Conservation (phyloP, 306 rosid species). For the Vachellia pachyceras region DNA sequence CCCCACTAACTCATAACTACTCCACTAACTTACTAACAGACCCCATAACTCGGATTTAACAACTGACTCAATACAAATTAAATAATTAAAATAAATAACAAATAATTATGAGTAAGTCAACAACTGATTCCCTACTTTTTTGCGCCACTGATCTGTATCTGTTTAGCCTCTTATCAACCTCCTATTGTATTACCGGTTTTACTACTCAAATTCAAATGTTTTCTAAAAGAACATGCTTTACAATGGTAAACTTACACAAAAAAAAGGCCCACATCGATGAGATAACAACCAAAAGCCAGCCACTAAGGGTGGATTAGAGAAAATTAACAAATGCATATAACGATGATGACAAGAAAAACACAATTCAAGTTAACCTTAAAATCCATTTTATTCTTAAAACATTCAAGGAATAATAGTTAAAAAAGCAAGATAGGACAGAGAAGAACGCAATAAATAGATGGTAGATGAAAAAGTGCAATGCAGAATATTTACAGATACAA, state of each 20-base stretch:
- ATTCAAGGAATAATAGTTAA: not conserved
- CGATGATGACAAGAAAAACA: constrained; percentile 1
- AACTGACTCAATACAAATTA: too few relatives aligned
- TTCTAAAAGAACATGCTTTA: not conserved
- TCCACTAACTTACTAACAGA: too few relatives aligned
- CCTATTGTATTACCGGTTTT: not conserved
- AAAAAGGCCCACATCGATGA: not conserved
- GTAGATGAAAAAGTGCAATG: not conserved
- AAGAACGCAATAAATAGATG: constrained; percentile 14
- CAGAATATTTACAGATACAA: not conserved
- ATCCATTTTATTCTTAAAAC: constrained; percentile 6
- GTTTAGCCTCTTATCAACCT: too few relatives aligned
- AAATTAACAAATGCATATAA: not conserved
- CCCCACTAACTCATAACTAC: too few relatives aligned
- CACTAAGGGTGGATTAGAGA: not conserved
- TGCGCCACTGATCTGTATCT: too few relatives aligned
- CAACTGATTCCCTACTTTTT: too few relatives aligned
- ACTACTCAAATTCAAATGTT: not conserved
- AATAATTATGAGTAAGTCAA: too few relatives aligned
- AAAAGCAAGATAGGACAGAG: constrained; percentile 22
- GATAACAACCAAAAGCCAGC: not conserved
- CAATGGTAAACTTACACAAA: not conserved
- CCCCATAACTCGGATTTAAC: too few relatives aligned
- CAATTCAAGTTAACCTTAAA: not conserved
- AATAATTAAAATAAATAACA: too few relatives aligned